phyloP scores from a whole-genome alignment of 495 filamentous ascomycete species.

The Cairneyella variabilis region DNA sequence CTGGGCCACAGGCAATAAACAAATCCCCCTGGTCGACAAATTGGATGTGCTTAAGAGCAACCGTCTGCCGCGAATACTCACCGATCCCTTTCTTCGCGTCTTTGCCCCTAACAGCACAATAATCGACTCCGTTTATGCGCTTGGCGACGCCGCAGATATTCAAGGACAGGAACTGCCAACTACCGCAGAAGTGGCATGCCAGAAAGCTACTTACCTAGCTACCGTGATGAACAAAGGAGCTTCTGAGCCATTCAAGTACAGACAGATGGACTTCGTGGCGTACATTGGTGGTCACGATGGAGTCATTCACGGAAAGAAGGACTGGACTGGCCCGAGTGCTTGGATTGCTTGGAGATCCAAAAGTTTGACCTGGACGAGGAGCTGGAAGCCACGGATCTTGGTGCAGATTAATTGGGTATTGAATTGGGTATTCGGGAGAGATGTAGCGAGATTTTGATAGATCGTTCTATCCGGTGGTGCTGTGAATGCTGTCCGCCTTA shows the following conservation, averaged over 20 bases:
- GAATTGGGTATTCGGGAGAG: background rate
- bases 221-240: background rate
- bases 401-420: background rate
- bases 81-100: background rate
- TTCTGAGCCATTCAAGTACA: background rate
- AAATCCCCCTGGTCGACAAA: no score
- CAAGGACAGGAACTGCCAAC: background rate
- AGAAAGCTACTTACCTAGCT: background rate
- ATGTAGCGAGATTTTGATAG: no score
- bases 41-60: background rate
- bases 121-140: background rate
- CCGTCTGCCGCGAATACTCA: background rate
- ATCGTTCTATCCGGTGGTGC: no score
- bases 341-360: background rate
- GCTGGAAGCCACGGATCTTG: background rate
- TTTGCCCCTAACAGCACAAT: background rate
- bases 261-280: background rate
- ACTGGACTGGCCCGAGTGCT: background rate
- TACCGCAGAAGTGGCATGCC: background rate
- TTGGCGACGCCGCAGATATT: background rate
- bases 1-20: no score
- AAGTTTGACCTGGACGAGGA: background rate
- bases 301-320: background rate
- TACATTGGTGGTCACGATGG: background rate
- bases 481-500: no score